These are phyloP conservation scores for Clonostachys rosea DNA, from an alignment of 2,329 filamentous ascomycete species.

Conservation along the genomic window DNA sequence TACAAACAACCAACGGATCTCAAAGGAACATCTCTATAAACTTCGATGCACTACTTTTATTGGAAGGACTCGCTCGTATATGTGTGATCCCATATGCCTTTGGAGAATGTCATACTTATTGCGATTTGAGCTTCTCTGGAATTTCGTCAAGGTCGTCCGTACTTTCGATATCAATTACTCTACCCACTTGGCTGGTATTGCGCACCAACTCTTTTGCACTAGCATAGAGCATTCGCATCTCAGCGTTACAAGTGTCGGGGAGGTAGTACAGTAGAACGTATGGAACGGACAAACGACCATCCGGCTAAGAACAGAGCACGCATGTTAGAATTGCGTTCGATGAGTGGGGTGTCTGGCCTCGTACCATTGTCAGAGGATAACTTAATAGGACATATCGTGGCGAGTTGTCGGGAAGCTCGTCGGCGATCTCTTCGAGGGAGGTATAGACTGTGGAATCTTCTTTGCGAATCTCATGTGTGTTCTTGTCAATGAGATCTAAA, in stretches of 20 bases:
- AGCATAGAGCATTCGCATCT: slow-evolving; percentile 89
- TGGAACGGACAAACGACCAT: slow-evolving; percentile 80
- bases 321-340: not conserved
- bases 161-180: slow-evolving; percentile 78
- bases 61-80: no score
- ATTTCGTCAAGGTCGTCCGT: slow-evolving; percentile 81
- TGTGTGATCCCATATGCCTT: no score
- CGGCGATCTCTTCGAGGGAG: slow-evolving; percentile 73
- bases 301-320: slow-evolving; percentile 46
- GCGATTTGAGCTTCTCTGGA: slow-evolving; percentile 51
- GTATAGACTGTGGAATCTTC: slow-evolving; percentile 75
- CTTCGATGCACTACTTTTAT: no score
- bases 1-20: no score
- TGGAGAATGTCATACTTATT: not conserved
- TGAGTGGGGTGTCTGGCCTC: slow-evolving; percentile 9
- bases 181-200: slow-evolving; percentile 85
- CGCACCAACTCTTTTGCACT: slow-evolving; percentile 95
- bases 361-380: slow-evolving; percentile 82
- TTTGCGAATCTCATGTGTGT: slow-evolving; percentile 83
- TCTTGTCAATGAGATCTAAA: slow-evolving; percentile 84
- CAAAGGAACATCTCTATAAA: no score
- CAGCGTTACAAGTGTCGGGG: slow-evolving; percentile 83
- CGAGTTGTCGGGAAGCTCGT: slow-evolving; percentile 88
- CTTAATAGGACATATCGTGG: slow-evolving; percentile 87
- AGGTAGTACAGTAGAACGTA: slow-evolving; percentile 96